Evolutionary conservation across 2,329 filamentous ascomycete genomes (phyloP).

Genomic region (Thelonectria blattea): DNA sequence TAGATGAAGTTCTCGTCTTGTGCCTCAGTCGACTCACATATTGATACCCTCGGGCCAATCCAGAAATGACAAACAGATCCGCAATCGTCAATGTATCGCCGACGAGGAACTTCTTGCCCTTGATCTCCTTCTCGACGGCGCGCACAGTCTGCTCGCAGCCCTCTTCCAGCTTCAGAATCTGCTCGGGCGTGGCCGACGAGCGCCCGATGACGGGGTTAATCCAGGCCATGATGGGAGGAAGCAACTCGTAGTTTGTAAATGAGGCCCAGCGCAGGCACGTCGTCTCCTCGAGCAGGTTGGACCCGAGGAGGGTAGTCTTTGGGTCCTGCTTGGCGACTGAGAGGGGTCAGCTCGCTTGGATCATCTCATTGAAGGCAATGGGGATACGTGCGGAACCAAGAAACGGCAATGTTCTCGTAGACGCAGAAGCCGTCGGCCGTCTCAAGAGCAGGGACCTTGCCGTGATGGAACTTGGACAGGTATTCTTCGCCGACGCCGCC

Average conservation of each 20-base stretch:
- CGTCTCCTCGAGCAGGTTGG: constrained; percentile 14
- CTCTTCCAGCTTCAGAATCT: constrained; percentile 12
- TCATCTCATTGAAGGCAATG: neutral
- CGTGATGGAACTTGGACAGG: constrained; percentile 18
- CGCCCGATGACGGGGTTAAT: constrained; percentile 22
- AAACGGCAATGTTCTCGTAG: constrained; percentile 20
- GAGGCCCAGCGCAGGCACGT: constrained; percentile 20
- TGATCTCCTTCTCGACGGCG: constrained; percentile 19
- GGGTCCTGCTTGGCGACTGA: constrained; percentile 20
- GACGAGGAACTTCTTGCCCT: constrained; percentile 15
- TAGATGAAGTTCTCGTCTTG: neutral
- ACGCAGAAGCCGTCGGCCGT: constrained; percentile 20
- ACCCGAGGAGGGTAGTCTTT: constrained; percentile 10
- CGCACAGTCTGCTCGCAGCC: constrained; percentile 17
- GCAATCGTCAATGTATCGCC: constrained; percentile 17
- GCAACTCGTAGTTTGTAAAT: constrained; percentile 18
- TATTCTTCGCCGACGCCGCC: constrained; percentile 19
- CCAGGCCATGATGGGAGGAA: constrained; percentile 22
- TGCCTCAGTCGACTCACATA: neutral
- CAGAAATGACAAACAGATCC: constrained; percentile 20
- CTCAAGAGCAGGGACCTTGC: constrained; percentile 20
- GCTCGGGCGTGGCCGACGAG: constrained; percentile 14
- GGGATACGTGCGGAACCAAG: constrained; percentile 7
- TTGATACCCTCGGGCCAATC: constrained; percentile 18
- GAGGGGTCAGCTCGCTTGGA: neutral